Base-by-base conservation (phyloP, 78 protist species). In the Polysphondylium violaceum region DNA sequence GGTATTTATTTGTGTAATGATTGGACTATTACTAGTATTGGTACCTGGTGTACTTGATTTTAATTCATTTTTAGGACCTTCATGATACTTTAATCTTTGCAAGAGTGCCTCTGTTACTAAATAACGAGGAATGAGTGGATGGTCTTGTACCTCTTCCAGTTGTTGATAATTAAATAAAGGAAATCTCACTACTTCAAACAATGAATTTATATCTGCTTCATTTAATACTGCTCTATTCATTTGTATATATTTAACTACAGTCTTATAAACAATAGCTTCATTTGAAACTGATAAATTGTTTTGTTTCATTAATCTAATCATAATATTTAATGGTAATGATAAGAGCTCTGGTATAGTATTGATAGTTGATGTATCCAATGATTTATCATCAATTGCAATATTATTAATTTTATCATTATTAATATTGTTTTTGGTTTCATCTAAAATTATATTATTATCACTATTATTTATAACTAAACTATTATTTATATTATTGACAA, bases 201-300 rank as follows among this genome's bases (percentile, higher is more conserved):
- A 40, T 19, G 91, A 69, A 2, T 43, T 40, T 5, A 69, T 58
- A 59, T 83, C 91, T 36, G 33, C 33, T 16, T 83, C 91, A 1
- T 50, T 29, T 27, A 83, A 29, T 23, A 12, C 59, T 0, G 77
- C 11, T 44, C 44, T 67, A 71, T 83, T 83, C 12, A 23, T 43
- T 31, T 83, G 91, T 44, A 83, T 83, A 43, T 83, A 83, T 58
- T 83, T 83, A 25, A 83, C 58, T 19, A 83, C 76, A 21, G 91
- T 83, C 31, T 83, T 83, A 56, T 83, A 83, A 3, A 83, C 91
- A 27, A 83, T 50, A 17, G 91, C 76, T 69, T 83, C 91, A 36
- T 83, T 83, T 36, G 91, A 83, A n/a, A 83, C 91, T 14, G 91
- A 83, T 33, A 83, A 36, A 44, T 83, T 83, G 16, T 83, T 83